Evolutionary conservation across 257 asterid species (phyloP).

Genomic region (Fraxinus excelsior): DNA sequence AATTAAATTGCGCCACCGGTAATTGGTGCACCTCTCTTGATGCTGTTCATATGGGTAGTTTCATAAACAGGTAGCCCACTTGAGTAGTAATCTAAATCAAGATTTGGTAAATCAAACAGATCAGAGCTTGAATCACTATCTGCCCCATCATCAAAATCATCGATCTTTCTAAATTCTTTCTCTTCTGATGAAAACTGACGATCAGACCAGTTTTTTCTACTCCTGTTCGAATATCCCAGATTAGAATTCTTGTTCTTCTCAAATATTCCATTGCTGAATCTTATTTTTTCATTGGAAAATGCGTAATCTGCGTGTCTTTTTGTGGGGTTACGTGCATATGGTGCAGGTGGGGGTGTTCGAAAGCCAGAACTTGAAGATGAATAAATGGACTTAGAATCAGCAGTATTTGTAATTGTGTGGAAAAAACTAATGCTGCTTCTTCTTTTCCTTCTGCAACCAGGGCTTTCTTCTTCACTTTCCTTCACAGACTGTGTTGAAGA

Average conservation of each 20-base stretch:
- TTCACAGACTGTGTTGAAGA: conserved; percentile 20
- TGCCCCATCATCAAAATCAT: conserved; percentile 8
- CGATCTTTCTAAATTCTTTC: not conserved
- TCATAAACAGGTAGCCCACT: conserved; percentile 57
- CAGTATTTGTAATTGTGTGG: conserved; percentile 19
- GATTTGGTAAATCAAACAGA: conserved; percentile 22
- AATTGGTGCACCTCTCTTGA: conserved; percentile 24
- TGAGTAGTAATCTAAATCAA: conserved; percentile 23
- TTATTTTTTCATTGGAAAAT: conserved; percentile 33
- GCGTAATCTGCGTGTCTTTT: conserved; percentile 10
- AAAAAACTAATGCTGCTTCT: conserved; percentile 81
- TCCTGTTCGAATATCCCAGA: not conserved
- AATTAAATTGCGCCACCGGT: too few species aligned
- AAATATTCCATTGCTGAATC: conserved; percentile 1
- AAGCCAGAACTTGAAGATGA: conserved; percentile 44
- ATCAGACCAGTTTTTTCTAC: not conserved
- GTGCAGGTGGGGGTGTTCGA: conserved; percentile 44
- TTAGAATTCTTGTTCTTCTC: not conserved
- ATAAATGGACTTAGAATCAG: conserved; percentile 33
- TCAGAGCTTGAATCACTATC: conserved; percentile 22
- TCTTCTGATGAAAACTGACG: not conserved
- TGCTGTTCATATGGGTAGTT: conserved; percentile 42
- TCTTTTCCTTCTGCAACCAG: conserved; percentile 61
- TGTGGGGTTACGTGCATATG: conserved; percentile 47
- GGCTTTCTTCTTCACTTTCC: conserved; percentile 45